phyloP scores from a whole-genome alignment of 2,329 filamentous ascomycete species.

The Penicillium rolfsii region DNA sequence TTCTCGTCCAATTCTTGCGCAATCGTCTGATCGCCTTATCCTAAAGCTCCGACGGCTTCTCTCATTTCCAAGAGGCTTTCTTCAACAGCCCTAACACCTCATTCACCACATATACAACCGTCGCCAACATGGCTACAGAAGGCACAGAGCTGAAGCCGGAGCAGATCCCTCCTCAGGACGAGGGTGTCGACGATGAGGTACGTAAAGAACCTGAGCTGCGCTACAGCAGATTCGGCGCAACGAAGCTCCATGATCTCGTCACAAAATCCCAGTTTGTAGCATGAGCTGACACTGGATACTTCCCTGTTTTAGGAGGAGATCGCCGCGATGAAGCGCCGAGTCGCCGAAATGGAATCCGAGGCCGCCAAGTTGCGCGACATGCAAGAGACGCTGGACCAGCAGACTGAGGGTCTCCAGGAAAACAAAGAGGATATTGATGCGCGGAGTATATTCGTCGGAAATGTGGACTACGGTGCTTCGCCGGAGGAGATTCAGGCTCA shows the following conservation, averaged over 20 bases:
- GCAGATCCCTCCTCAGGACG: conserved; percentile 43
- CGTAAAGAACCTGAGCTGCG: conserved; percentile 15
- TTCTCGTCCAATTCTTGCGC: background rate
- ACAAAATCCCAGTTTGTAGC: background rate
- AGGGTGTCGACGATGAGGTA: conserved; percentile 52
- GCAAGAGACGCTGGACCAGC: conserved; percentile 83
- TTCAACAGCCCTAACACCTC: conserved; percentile 1
- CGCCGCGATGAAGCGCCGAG: conserved; percentile 80
- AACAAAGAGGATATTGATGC: conserved; percentile 95
- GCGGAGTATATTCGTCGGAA: conserved; percentile 96
- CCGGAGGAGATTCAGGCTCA: conserved; percentile 98
- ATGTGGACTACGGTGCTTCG: conserved; percentile 95
- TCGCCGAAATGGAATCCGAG: conserved; percentile 90
- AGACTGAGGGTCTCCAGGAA: conserved; percentile 79
- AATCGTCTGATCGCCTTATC: conserved; percentile 4
- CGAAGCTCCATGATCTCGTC: background rate
- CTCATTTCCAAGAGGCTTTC: conserved; percentile 15
- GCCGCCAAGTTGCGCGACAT: conserved; percentile 84
- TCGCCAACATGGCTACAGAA: conserved; percentile 41
- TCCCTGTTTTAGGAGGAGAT: conserved; percentile 67
- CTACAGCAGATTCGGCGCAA: conserved; percentile 3
- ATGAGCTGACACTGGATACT: conserved; percentile 4
- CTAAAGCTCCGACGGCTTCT: conserved; percentile 19
- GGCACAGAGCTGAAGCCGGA: conserved; percentile 44
- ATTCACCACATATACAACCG: conserved; percentile 6